A percentile compares a stretch with the other conserved stretches of the same genome.
Conservation (phyloP, 495 filamentous ascomycete species). For the Aspergillus cavernicola region DNA sequence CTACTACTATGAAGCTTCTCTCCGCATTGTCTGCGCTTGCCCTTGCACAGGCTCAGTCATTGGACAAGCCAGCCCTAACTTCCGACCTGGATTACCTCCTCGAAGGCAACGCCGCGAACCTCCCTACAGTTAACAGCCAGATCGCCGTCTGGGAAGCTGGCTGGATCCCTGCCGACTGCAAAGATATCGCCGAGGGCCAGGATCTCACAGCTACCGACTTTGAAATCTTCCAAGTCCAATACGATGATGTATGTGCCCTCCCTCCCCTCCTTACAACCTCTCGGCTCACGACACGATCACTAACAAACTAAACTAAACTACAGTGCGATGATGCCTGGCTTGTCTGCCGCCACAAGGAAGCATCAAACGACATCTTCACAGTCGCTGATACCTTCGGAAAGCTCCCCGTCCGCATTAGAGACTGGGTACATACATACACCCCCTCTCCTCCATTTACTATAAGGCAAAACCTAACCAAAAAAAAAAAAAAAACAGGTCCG, state of each 20-base stretch:
- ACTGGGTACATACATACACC: conserved; percentile 1
- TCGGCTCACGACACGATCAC: too few species aligned
- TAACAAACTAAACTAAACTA: neutral
- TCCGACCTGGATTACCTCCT: conserved; percentile 10
- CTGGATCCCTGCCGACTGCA: conserved; percentile 5
- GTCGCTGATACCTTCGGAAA: neutral
- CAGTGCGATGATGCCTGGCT: conserved; percentile 5
- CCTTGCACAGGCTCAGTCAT: neutral
- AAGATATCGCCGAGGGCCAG: neutral
- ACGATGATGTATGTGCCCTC: neutral
- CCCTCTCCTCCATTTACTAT: too few species aligned
- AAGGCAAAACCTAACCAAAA: too few species aligned
- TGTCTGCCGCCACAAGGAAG: conserved; percentile 8
- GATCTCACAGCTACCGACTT: neutral
- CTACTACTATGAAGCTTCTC: too few species aligned
- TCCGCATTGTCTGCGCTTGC: neutral
- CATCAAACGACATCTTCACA: neutral
- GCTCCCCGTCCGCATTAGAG: neutral
- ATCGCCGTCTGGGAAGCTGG: neutral
- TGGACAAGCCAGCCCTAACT: conserved; percentile 10
- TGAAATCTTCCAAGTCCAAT: conserved; percentile 1
- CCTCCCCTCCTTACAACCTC: too few species aligned
- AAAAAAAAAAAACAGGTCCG: neutral
- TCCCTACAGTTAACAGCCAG: neutral
- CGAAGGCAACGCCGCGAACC: conserved; percentile 2